Evolutionary conservation across 2,329 filamentous ascomycete genomes (phyloP).

Genomic region (Xylariales sp.): DNA sequence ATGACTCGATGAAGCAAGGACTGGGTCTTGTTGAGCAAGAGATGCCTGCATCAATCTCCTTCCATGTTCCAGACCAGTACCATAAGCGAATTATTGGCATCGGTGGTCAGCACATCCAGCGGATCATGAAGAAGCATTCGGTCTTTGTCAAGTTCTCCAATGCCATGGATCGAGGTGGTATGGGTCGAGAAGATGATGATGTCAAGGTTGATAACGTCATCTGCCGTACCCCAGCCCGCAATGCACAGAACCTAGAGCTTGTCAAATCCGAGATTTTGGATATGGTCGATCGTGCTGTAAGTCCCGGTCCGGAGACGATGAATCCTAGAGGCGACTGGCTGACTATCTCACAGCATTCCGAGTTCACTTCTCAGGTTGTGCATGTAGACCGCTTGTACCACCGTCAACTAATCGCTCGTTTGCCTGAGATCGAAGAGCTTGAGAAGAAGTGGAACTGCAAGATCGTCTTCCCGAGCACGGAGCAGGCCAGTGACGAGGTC

Average conservation of each 20-base stretch:
- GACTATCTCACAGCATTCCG: slow-evolving; percentile 63
- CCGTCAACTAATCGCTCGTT: slow-evolving; percentile 82
- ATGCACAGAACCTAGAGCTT: slow-evolving; percentile 91
- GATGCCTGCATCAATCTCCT: slow-evolving; percentile 98
- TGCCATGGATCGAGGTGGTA: slow-evolving; percentile 90
- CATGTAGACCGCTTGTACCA: slow-evolving; percentile 94
- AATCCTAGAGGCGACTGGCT: slow-evolving; percentile 2
- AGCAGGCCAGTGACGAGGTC: slow-evolving; percentile 93
- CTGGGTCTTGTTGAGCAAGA: slow-evolving; percentile 93
- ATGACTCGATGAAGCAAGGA: slow-evolving; percentile 91
- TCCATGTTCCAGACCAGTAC: slow-evolving; percentile 98
- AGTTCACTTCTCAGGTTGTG: slow-evolving; percentile 92
- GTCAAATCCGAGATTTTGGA: slow-evolving; percentile 99
- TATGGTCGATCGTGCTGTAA: slow-evolving; percentile 92
- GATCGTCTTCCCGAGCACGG: slow-evolving; percentile 95
- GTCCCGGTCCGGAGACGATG: slow-evolving; percentile 27
- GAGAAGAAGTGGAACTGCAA: slow-evolving; percentile 99
- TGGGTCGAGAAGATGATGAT: slow-evolving; percentile 94
- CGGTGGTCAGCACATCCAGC: slow-evolving; percentile 95
- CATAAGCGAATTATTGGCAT: slow-evolving; percentile 99
- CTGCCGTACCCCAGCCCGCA: slow-evolving; percentile 92
- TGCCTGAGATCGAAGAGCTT: slow-evolving; percentile 85
- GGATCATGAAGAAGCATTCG: slow-evolving; percentile 99
- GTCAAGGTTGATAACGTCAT: slow-evolving; percentile 99
- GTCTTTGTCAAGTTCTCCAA: slow-evolving; percentile 99